Evolutionary conservation across 2,329 filamentous ascomycete species (phyloP).

Genomic region (Ramichloridium luteum): DNA sequence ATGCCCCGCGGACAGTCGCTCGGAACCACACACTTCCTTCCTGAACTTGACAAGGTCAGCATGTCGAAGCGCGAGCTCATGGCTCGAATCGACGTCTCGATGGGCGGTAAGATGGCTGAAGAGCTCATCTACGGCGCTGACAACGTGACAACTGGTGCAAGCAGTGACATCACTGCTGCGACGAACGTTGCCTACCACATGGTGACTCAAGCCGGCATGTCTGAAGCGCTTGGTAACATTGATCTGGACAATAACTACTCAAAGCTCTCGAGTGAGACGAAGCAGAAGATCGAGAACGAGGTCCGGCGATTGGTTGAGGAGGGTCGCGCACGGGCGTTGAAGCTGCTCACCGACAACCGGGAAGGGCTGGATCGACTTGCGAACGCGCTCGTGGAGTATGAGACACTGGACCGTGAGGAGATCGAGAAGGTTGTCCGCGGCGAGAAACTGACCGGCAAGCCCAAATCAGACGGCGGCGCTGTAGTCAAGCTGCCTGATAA

Average conservation of each 20-base stretch:
- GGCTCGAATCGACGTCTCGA: slow-evolving; percentile 63
- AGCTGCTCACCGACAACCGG: slow-evolving; percentile 60
- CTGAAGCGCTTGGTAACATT: slow-evolving; percentile 72
- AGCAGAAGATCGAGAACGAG: slow-evolving; percentile 74
- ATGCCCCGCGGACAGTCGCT: slow-evolving; percentile 78
- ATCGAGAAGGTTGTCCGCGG: slow-evolving; percentile 83
- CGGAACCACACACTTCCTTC: slow-evolving; percentile 77
- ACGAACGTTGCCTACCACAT: slow-evolving; percentile 76
- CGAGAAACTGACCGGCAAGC: slow-evolving; percentile 62
- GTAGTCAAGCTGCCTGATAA: slow-evolving; percentile 57
- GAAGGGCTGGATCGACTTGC: slow-evolving; percentile 80
- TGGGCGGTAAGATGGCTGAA: slow-evolving; percentile 82
- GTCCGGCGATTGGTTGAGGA: slow-evolving; percentile 77
- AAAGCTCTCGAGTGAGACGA: slow-evolving; percentile 72
- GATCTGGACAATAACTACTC: slow-evolving; percentile 75
- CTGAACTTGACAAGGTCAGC: slow-evolving; percentile 86
- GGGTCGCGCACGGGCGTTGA: slow-evolving; percentile 59
- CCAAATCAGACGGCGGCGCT: slow-evolving; percentile 43
- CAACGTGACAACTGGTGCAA: slow-evolving; percentile 80
- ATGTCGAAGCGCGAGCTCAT: slow-evolving; percentile 75
- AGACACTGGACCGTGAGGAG: slow-evolving; percentile 79
- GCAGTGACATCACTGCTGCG: slow-evolving; percentile 67
- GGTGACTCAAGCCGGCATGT: slow-evolving; percentile 86
- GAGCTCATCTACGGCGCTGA: slow-evolving; percentile 87
- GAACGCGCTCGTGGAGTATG: slow-evolving; percentile 83